Percentiles rank a stretch among this genome's conserved stretches.
Conservation (phyloP, 768 basidiomycete species). For the Sarcomyxa edulis region DNA sequence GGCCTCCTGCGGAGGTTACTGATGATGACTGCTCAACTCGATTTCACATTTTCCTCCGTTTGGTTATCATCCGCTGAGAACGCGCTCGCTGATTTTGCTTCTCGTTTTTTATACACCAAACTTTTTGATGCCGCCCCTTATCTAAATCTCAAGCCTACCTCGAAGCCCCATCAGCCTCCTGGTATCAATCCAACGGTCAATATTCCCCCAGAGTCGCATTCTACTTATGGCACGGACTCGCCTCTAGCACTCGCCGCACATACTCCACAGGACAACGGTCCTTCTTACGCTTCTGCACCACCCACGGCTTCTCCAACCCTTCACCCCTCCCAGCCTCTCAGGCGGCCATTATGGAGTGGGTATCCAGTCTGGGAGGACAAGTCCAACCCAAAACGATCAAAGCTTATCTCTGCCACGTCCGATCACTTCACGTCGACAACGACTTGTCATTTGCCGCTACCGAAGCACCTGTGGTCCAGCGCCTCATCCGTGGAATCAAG, state of each 20-base stretch:
- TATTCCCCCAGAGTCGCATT: constrained; percentile 11
- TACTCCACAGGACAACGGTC: constrained; percentile 24
- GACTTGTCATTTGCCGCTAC: constrained; percentile 2
- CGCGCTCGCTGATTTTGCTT: constrained; percentile 20
- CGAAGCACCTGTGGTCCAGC: constrained; percentile 13
- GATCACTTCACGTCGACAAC: constrained; percentile 8
- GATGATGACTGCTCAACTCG: constrained; percentile 13
- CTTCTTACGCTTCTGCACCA: constrained; percentile 16
- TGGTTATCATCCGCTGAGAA: constrained; percentile 17
- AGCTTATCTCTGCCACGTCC: constrained; percentile 10
- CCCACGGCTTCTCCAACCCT: constrained; percentile 9
- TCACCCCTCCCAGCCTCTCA: constrained; percentile 14
- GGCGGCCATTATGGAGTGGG: constrained; percentile 15
- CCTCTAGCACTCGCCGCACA: constrained; percentile 17
- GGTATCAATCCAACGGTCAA: constrained; percentile 14
- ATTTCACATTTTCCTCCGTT: constrained; percentile 17
- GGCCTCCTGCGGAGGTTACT: constrained; percentile 10
- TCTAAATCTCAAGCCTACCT: constrained; percentile 11
- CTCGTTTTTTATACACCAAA: constrained; percentile 19
- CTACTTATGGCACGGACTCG: no score
- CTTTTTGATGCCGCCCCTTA: constrained; percentile 19
- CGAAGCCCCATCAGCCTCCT: constrained; percentile 12
- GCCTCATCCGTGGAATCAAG: constrained; percentile 13
- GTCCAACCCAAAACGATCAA: no score
- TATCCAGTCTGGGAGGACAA: no score